Conservation (phyloP, 805 yeast species). For the Yarrowia sp. region DNA sequence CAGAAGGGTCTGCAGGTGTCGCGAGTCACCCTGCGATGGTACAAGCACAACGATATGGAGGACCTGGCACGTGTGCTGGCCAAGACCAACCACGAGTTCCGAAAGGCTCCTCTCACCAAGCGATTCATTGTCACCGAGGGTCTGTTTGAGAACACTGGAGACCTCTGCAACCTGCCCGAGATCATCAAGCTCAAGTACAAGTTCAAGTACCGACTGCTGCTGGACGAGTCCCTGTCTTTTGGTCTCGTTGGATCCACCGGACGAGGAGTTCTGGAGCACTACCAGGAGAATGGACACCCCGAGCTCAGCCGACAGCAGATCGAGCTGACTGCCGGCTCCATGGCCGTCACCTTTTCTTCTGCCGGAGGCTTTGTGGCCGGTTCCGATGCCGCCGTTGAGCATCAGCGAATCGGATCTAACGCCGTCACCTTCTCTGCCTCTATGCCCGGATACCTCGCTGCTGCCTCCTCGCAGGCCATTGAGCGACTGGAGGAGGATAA, state of each 20-base stretch:
- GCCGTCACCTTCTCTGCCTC: conserved; percentile 95
- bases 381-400: conserved; percentile 73
- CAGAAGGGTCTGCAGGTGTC: conserved; percentile 87
- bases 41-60: conserved; percentile 81
- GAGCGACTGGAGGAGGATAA: conserved; percentile 36
- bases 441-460: conserved; percentile 85
- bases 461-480: conserved; percentile 32
- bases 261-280: conserved; percentile 69
- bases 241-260: conserved; percentile 86
- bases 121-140: conserved; percentile 92
- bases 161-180: conserved; percentile 64
- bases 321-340: conserved; percentile 81
- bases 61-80: conserved; percentile 68
- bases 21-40: conserved; percentile 81
- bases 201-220: conserved; percentile 78
- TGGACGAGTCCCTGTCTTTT: conserved; percentile 83
- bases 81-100: conserved; percentile 53
- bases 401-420: conserved; percentile 83
- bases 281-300: conserved; percentile 20
- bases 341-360: conserved; percentile 76
- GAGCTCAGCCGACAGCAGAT: conserved; percentile 63
- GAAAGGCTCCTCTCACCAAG: conserved; percentile 73
- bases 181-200: conserved; percentile 71
- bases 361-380: conserved; percentile 96
- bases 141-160: conserved; percentile 76